Evolutionary conservation across 148 eudicot genomes (phyloP).

Genomic region (Silene conica): DNA sequence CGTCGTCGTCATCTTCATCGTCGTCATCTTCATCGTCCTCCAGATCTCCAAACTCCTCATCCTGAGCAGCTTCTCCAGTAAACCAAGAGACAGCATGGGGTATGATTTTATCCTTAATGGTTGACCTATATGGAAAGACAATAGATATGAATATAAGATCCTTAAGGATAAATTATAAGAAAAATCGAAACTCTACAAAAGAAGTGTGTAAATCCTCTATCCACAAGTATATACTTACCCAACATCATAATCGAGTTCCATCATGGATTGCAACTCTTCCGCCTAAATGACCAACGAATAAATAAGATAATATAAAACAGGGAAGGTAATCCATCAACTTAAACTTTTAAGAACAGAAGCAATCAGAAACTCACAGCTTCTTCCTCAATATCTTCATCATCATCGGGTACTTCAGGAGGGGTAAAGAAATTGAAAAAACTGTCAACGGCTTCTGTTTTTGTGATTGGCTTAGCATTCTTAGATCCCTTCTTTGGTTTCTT

Average conservation of each 20-base stretch:
- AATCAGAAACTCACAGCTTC: constrained; percentile 49
- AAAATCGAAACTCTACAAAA: neutral
- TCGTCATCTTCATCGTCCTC: constrained; percentile 37
- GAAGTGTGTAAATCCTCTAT: no score
- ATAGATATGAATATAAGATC: neutral
- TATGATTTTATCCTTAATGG: constrained; percentile 72
- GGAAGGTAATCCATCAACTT: neutral
- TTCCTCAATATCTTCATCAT: constrained; percentile 74
- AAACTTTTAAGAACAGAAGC: neutral
- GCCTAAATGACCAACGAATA: constrained; percentile 40
- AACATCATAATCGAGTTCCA: constrained; percentile 94
- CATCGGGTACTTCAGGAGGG: constrained; percentile 89
- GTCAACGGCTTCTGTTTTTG: constrained; percentile 68
- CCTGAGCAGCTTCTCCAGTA: constrained; percentile 86
- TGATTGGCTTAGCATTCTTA: constrained; percentile 68
- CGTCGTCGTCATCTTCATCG: constrained; percentile 56
- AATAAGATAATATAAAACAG: neutral
- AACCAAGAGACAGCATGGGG: constrained; percentile 97
- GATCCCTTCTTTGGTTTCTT: constrained; percentile 90
- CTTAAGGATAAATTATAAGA: neutral
- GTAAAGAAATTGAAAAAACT: constrained; percentile 91
- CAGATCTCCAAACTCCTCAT: constrained; percentile 40
- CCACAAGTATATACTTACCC: constrained; percentile 48
- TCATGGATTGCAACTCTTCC: constrained; percentile 74
- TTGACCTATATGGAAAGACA: constrained; percentile 38